Percentiles rank a stretch among this genome's conserved stretches.
Conservation (phyloP, 2,329 filamentous ascomycete species). For the Ceratocystis ficicola region DNA sequence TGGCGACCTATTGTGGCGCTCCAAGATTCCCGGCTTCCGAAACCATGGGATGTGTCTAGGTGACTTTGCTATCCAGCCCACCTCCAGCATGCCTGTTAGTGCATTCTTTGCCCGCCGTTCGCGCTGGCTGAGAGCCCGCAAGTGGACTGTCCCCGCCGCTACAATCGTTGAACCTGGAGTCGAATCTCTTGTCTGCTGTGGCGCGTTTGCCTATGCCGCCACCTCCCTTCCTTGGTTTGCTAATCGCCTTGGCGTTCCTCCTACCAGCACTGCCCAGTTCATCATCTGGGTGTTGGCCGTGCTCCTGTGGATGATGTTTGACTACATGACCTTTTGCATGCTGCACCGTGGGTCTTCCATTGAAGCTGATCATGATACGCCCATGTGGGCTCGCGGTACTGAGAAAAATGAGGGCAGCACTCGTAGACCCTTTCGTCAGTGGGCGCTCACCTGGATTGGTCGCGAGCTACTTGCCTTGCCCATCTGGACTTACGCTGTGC, state of each 20-base stretch:
- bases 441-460: slow-evolving; percentile 73
- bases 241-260: slow-evolving; percentile 39
- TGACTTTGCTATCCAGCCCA: slow-evolving; percentile 81
- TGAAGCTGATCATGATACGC: slow-evolving; percentile 59
- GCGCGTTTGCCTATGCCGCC: slow-evolving; percentile 65
- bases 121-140: slow-evolving; percentile 83
- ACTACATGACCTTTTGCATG: slow-evolving; percentile 59
- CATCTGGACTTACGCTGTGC: slow-evolving; percentile 81
- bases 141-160: slow-evolving; percentile 81
- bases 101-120: slow-evolving; percentile 72
- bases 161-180: slow-evolving; percentile 89
- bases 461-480: slow-evolving; percentile 73
- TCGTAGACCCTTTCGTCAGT: slow-evolving; percentile 51
- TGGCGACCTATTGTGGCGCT: slow-evolving; percentile 78
- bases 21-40: slow-evolving; percentile 48
- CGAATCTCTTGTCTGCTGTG: slow-evolving; percentile 72
- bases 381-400: slow-evolving; percentile 52
- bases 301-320: slow-evolving; percentile 57
- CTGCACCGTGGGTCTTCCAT: slow-evolving; percentile 64
- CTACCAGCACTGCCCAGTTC: slow-evolving; percentile 56
- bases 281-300: slow-evolving; percentile 56
- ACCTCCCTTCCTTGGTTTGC: slow-evolving; percentile 59
- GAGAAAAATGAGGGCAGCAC: slow-evolving; percentile 31
- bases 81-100: slow-evolving; percentile 62
- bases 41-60: slow-evolving; percentile 79